These are phyloP conservation scores for Wickerhamomyces canadensis DNA, from an alignment of 805 yeast genomes.

Conservation along the genomic window DNA sequence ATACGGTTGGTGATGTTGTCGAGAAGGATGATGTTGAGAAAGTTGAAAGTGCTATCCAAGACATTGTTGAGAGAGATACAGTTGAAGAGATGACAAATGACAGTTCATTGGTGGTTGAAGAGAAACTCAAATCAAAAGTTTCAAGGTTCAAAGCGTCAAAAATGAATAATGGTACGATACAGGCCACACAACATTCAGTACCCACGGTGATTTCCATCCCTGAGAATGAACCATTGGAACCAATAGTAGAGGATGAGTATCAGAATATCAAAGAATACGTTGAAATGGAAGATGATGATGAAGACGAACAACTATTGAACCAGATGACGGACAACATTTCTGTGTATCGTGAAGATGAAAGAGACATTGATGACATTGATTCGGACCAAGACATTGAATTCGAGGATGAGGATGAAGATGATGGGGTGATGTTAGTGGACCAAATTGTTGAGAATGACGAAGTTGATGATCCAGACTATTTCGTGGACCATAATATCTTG, in stretches of 20 bases:
- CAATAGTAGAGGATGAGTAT: conserved; percentile 6
- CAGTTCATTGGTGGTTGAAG: too few relatives aligned
- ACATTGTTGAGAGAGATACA: conserved; percentile 11
- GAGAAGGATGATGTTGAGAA: conserved; percentile 6
- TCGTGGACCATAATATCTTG: conserved; percentile 23
- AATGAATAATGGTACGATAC: background rate
- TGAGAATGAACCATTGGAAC: background rate
- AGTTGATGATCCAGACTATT: conserved; percentile 23
- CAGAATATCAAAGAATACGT: conserved; percentile 13
- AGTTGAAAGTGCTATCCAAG: conserved; percentile 2
- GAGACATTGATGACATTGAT: conserved; percentile 18
- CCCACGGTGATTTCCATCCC: background rate
- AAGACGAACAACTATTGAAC: conserved; percentile 14
- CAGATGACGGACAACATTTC: conserved; percentile 15
- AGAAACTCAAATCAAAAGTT: conserved; percentile 7
- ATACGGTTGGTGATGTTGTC: background rate
- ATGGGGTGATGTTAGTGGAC: conserved; percentile 36
- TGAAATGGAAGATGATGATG: conserved; percentile 15
- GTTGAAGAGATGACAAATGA: conserved; percentile 5
- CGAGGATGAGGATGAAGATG: conserved; percentile 31
- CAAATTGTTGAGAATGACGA: conserved; percentile 36
- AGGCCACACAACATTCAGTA: background rate
- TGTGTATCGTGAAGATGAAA: conserved; percentile 21
- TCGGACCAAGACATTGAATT: too few relatives aligned
- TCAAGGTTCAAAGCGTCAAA: conserved; percentile 27